A percentile compares a stretch with the other conserved stretches of the same genome.
phyloP scores from a whole-genome alignment of 148 eudicot species.

The Pharnaceum exiguum region DNA sequence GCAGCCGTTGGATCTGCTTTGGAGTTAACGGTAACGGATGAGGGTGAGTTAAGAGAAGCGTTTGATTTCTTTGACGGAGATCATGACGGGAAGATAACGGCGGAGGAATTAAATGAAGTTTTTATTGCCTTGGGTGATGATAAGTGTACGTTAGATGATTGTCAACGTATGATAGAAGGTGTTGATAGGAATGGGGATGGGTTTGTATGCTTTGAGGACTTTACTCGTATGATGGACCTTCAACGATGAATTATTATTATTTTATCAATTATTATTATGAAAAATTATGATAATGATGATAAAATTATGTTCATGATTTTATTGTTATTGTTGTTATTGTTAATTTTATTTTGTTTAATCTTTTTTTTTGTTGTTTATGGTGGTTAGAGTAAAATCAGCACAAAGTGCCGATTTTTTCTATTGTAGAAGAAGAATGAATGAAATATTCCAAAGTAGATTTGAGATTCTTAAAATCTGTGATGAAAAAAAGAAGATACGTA shows the following conservation, averaged over 20 bases:
- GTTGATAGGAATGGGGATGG: slow-evolving; percentile 70
- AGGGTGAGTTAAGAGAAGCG: slow-evolving; percentile 44
- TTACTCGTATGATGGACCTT: slow-evolving; percentile 65
- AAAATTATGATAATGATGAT: too few relatives aligned
- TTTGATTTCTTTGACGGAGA: slow-evolving; percentile 69
- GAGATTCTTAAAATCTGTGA: too few relatives aligned
- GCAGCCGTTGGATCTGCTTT: slow-evolving; percentile 48
- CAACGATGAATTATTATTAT: slow-evolving; percentile 18
- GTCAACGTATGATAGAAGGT: slow-evolving; percentile 61
- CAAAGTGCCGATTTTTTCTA: too few relatives aligned
- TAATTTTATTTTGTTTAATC: too few relatives aligned
- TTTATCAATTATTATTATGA: background rate
- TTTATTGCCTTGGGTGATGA: slow-evolving; percentile 50
- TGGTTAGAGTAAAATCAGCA: too few relatives aligned
- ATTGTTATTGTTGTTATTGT: slow-evolving; percentile 1
- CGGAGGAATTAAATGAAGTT: slow-evolving; percentile 59
- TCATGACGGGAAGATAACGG: slow-evolving; percentile 68
- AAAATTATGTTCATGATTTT: background rate
- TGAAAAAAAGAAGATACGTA: too few relatives aligned
- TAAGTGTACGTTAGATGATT: slow-evolving; percentile 69
- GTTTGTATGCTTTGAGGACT: slow-evolving; percentile 79
- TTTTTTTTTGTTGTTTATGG: too few relatives aligned
- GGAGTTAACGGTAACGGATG: slow-evolving; percentile 44
- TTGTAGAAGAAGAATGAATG: too few relatives aligned
- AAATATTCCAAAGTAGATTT: too few relatives aligned